Evolutionary conservation across 495 filamentous ascomycete genomes (phyloP).

Genomic region (Aspergillus conjunctus): DNA sequence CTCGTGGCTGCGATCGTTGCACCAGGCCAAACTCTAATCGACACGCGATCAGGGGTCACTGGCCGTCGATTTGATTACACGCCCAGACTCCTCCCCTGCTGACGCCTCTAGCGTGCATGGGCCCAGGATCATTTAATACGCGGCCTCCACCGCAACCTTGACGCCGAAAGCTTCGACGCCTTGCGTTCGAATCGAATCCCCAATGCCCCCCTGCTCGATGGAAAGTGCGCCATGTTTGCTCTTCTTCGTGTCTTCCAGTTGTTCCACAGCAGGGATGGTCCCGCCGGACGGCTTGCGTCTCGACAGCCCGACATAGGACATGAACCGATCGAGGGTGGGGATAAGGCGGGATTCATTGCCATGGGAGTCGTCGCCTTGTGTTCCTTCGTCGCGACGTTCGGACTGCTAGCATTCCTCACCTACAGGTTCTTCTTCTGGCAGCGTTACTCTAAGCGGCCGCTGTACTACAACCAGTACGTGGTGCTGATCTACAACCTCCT

Average conservation of each 20-base stretch:
- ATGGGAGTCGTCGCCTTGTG: conserved; percentile 58
- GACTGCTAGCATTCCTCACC: conserved; percentile 56
- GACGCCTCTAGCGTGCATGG: too few species aligned
- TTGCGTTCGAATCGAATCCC: too few species aligned
- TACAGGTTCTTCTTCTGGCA: conserved; percentile 60
- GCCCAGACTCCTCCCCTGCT: too few species aligned
- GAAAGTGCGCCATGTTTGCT: conserved; percentile 5
- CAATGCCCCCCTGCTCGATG: neutral
- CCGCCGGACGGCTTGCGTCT: neutral
- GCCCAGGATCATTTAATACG: too few species aligned
- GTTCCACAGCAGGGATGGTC: neutral
- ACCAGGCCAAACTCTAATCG: too few species aligned
- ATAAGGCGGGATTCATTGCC: conserved; percentile 51
- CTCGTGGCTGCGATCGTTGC: too few species aligned
- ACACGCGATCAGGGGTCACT: too few species aligned
- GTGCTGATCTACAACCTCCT: conserved; percentile 74
- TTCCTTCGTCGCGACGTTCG: conserved; percentile 57
- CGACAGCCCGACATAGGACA: neutral
- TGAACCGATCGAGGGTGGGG: conserved; percentile 21
- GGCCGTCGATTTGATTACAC: too few species aligned
- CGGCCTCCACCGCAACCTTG: too few species aligned
- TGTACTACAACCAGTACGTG: conserved; percentile 66
- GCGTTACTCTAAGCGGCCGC: conserved; percentile 44
- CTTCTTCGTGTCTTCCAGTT: neutral
- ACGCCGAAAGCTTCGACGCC: too few species aligned